Evolutionary conservation across 2,329 filamentous ascomycete genomes (phyloP), one percentile per base, ranked within the genome.

Genomic region (Gaeumannomyces sp.): DNA sequence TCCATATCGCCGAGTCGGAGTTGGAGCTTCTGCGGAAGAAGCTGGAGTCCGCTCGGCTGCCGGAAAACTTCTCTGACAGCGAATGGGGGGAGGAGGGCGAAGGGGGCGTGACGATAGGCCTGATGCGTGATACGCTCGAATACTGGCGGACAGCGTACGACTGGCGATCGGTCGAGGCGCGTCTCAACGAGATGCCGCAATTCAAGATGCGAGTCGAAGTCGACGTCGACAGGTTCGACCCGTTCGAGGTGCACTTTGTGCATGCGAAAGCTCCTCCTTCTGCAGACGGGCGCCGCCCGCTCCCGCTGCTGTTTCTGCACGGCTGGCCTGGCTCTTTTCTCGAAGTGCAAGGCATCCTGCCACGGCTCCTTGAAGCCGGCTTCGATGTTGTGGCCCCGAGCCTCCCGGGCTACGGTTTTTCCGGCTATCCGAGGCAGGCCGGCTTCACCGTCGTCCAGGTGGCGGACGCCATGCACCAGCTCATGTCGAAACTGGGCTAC

Each of bases 331-430:
- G 77, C 0, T 76, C 72, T 5, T 78, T 79, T 60, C 66, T 77
- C 7, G 78, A 80, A 68, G 71, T 76, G 7, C 66, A 68, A 16
- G 71, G 71, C 29, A 71, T 80, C 29, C 69, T 80, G 50, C 70
- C 73, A 8, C 68, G 68, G 2, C 70, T 79, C 19, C 29, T 68
- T 0, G 65, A 70, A 13, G 65, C 70, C 6, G 74, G 79, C 4
- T 83, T 81, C 70, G 78, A 83, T 67, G 73, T 83, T 38, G 75
- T 83, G 3, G 77, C 77, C 0, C 81, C 81, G 3, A 78, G 76
- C 5, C 69, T 77, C 2, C 79, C 79, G 0, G 79, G 78, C 27
- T 82, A 75, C 66, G 80, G 75, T 13, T 82, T 81, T 68, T 80
- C 77, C 0, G 71, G 73, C 2, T 67, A 70, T 25, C 71, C 73